These are phyloP conservation scores for Linanthus parryae DNA, from an alignment of 148 eudicot species.

Conservation along the genomic window DNA sequence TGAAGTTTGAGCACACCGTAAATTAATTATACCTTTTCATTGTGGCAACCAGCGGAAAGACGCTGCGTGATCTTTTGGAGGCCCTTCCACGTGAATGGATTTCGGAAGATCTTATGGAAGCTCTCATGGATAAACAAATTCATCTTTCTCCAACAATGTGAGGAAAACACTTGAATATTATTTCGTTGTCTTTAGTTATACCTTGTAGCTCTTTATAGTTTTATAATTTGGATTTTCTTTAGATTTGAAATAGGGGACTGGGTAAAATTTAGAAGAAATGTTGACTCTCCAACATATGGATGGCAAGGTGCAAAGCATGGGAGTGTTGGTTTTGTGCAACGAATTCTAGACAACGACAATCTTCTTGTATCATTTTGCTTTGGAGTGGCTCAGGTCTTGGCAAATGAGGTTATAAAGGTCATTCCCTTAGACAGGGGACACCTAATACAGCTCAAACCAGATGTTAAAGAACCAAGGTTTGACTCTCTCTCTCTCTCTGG, in stretches of 20 bases:
- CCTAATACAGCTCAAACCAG: constrained; percentile 68
- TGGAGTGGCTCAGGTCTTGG: constrained; percentile 65
- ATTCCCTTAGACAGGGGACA: constrained; percentile 93
- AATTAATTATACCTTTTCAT: neutral
- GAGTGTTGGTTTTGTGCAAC: constrained; percentile 89
- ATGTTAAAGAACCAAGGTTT: constrained; percentile 83
- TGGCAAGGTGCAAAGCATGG: constrained; percentile 84
- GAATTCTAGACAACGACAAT: constrained; percentile 65
- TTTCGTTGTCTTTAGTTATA: neutral
- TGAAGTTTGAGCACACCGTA: neutral
- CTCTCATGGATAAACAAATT: constrained; percentile 58
- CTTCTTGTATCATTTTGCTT: constrained; percentile 80
- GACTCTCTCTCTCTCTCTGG: constrained; percentile 7
- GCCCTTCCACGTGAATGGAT: constrained; percentile 94
- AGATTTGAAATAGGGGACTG: constrained; percentile 82
- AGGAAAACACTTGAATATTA: constrained; percentile 16
- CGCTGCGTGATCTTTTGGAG: constrained; percentile 76
- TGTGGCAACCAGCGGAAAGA: constrained; percentile 63
- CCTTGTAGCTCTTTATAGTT: neutral
- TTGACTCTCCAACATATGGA: constrained; percentile 57
- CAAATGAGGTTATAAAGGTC: constrained; percentile 73
- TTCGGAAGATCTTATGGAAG: constrained; percentile 84
- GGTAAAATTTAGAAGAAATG: constrained; percentile 73
- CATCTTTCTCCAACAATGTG: constrained; percentile 80
- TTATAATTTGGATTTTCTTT: constrained; percentile 9